These are phyloP conservation scores for Pseudoscleropodium purum DNA, from an alignment of 225 moss, liverwort and hornwort species.

Conservation along the genomic window DNA sequence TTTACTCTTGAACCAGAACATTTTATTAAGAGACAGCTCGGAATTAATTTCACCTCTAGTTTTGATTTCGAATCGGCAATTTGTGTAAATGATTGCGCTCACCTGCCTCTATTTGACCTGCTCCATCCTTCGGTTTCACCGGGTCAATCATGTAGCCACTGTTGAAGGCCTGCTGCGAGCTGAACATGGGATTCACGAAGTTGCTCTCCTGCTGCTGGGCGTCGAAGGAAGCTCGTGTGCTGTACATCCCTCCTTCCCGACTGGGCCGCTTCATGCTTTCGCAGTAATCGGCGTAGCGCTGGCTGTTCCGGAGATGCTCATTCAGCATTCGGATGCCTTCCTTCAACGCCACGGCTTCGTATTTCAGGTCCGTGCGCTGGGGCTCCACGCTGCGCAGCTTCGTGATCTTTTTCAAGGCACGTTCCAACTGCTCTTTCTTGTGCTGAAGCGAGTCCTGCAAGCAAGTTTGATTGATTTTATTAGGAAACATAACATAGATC, in stretches of 20 bases:
- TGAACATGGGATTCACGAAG: conserved; percentile 34
- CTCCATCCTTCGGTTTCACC: not conserved
- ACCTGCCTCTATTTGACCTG: not conserved
- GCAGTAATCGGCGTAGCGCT: conserved; percentile 23
- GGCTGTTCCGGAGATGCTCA: conserved; percentile 13
- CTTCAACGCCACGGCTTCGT: conserved; percentile 9
- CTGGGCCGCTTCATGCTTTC: not conserved
- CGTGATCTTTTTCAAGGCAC: conserved; percentile 10
- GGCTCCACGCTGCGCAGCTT: conserved; percentile 23
- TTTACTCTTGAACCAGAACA: not conserved
- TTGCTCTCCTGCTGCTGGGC: not conserved
- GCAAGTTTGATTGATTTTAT: not conserved
- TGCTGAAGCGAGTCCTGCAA: conserved; percentile 21
- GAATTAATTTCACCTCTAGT: too few species aligned
- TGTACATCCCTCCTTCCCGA: not conserved
- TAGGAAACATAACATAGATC: not conserved
- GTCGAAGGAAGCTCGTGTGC: not conserved
- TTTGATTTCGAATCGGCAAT: not conserved
- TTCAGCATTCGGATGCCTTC: conserved; percentile 30
- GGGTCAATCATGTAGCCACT: conserved; percentile 20
- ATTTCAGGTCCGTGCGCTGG: conserved; percentile 16
- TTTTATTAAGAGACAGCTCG: not conserved
- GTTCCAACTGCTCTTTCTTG: conserved; percentile 24
- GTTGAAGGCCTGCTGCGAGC: conserved; percentile 10
- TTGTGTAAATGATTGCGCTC: not conserved